Base-by-base conservation (phyloP, 371 early-diverging fungal species). In the Funneliformis caledonium region DNA sequence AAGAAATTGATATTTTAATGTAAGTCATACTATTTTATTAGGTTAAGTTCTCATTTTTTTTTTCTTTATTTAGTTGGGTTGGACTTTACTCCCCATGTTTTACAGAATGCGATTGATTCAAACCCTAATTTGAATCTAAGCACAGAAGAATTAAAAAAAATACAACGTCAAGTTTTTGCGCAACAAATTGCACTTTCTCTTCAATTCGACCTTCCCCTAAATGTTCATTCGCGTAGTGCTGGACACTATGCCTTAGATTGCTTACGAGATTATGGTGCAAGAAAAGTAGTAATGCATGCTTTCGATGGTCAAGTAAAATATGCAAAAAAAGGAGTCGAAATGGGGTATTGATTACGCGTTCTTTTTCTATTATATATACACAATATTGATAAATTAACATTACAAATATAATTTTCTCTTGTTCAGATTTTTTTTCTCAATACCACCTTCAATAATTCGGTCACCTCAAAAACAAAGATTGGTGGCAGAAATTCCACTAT, bases 151-250 rank as follows among this genome's bases (percentile, higher is more conserved):
- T 67, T 85, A 33, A 92, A 89, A 77, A 83, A 86, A 0, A 83
- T 85, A 19, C 94, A 93, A 80, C 84, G 87, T 8, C 76, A 84
- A 33, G 88, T 91, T 12, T 93, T 93, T 81, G 80, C 82, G 10
- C 80, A 81, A 22, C 94, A 93, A 76, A 81, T 90, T 12, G 80
- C 83, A 22, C 65, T 90, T 61, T 92, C 94, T 0, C 84, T 87
- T 45, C 82, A 84, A 45, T 85, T 86, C 33, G 80, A 83, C 76
- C 84, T 94, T 5, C 89, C 92, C 0, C 80, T 94, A 48, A 92
- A 92, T 81, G 91, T 93, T 4, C 94, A 93, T 83, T 92, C 93
- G 9, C 85, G 93, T 77, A 86, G 85, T 56, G 94, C 94, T 8
- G 94, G 94, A 1, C 92, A 92, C 76, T 88, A 94, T 85, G 91